These are phyloP conservation scores for Mediolabrus comicus DNA, from an alignment of 108 stramenopile genomes.

Conservation along the genomic window DNA sequence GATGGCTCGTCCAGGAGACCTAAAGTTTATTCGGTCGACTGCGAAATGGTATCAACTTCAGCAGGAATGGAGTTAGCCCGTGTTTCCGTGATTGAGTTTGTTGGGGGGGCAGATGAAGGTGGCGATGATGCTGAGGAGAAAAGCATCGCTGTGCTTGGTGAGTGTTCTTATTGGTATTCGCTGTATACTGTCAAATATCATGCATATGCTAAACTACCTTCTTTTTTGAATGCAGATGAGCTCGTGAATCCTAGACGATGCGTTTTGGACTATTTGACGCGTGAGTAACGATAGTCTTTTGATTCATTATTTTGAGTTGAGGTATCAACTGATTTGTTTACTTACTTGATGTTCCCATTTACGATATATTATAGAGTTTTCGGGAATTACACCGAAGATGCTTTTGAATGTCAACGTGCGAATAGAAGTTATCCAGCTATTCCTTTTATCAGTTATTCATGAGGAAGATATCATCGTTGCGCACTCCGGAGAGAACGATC, in stretches of 20 bases:
- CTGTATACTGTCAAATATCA: no score
- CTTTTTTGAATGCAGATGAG: constrained; percentile 48
- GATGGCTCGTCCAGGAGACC: not conserved
- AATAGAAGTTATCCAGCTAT: constrained; percentile 75
- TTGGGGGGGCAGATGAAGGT: not conserved
- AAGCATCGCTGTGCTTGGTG: constrained; percentile 2
- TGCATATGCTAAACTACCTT: no score
- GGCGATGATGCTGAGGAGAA: constrained; percentile 17
- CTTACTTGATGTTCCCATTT: not conserved
- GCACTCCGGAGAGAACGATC: constrained; percentile 92
- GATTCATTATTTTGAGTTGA: not conserved
- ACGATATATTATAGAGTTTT: constrained; percentile 42
- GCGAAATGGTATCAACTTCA: constrained; percentile 89
- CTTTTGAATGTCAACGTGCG: constrained; percentile 56
- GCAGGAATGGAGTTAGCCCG: constrained; percentile 80
- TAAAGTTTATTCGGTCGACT: constrained; percentile 85
- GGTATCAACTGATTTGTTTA: not conserved
- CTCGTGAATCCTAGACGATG: constrained; percentile 73
- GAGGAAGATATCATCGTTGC: constrained; percentile 83
- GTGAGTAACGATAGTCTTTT: constrained; percentile 15
- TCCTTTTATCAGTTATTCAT: constrained; percentile 58
- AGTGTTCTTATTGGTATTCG: not conserved
- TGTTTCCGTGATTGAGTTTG: constrained; percentile 69
- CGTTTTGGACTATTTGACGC: constrained; percentile 70
- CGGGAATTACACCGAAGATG: constrained; percentile 71